phyloP scores from a whole-genome alignment of 805 yeast genomes.

The Isabelozyma rhagii region DNA sequence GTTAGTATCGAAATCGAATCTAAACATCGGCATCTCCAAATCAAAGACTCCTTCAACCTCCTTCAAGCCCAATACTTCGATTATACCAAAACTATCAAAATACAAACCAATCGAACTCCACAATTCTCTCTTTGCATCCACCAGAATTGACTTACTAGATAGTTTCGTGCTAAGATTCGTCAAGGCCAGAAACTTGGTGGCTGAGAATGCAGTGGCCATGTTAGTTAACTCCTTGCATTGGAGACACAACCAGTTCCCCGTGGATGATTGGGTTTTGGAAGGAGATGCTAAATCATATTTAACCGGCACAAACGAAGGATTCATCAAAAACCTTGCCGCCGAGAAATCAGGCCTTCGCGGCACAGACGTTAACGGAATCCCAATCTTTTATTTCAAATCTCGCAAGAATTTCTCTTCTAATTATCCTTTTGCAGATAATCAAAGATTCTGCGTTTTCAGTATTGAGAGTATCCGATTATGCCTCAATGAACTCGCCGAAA shows the following conservation, averaged over 20 bases:
- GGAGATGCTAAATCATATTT: constrained; percentile 69
- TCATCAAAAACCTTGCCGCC: constrained; percentile 52
- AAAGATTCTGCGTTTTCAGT: constrained; percentile 67
- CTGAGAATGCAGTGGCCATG: constrained; percentile 68
- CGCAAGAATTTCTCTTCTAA: constrained; percentile 57
- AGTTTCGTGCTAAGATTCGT: constrained; percentile 70
- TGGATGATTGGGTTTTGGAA: constrained; percentile 58
- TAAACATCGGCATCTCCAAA: background rate
- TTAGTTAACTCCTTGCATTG: constrained; percentile 69
- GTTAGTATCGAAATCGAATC: background rate
- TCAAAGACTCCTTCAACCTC: background rate
- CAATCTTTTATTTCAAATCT: constrained; percentile 79
- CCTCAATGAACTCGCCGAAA: constrained; percentile 54
- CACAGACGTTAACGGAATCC: constrained; percentile 67
- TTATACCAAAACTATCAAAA: constrained; percentile 49
- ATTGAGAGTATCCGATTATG: constrained; percentile 83
- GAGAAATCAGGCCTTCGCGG: constrained; percentile 79
- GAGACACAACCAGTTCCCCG: constrained; percentile 61
- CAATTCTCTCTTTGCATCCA: constrained; percentile 37
- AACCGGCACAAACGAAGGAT: constrained; percentile 38
- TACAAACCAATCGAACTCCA: constrained; percentile 52
- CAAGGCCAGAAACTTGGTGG: constrained; percentile 85
- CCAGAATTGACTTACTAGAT: constrained; percentile 78
- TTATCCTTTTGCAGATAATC: constrained; percentile 62
- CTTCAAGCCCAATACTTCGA: constrained; percentile 22